These are phyloP conservation scores for Dioszegia hungarica DNA, from an alignment of 768 basidiomycete genomes.

Conservation along the genomic window DNA sequence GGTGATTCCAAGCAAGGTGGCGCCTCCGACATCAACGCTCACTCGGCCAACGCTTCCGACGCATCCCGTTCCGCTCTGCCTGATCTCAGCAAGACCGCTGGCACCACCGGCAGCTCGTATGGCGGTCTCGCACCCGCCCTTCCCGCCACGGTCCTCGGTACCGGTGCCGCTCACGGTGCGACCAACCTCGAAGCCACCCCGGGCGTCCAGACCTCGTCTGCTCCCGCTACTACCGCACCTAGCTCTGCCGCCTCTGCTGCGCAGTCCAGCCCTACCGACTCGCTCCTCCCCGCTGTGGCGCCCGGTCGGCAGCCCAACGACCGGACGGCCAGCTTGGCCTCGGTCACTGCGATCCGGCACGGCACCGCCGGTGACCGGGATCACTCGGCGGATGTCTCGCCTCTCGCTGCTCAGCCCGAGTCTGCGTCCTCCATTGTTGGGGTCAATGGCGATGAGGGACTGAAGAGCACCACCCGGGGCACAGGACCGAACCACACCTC, in stretches of 20 bases:
- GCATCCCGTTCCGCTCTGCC: neutral
- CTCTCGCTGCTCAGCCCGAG: neutral
- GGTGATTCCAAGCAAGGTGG: neutral
- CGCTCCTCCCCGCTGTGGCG: neutral
- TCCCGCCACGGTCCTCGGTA: neutral
- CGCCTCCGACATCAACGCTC: neutral
- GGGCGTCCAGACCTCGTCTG: constrained; percentile 8
- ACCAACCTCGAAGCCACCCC: constrained; percentile 24
- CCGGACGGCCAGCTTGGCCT: constrained; percentile 13
- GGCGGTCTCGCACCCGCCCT: neutral
- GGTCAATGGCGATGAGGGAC: neutral
- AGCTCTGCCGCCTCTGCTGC: neutral
- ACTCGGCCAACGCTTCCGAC: neutral
- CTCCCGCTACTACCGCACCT: neutral
- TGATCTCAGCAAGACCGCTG: neutral
- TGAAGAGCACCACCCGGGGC: neutral
- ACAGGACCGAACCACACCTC: constrained; percentile 2
- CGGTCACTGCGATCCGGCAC: constrained; percentile 37
- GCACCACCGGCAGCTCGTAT: neutral
- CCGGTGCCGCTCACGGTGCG: constrained; percentile 25
- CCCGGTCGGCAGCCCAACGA: constrained; percentile 23
- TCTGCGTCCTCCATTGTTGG: neutral
- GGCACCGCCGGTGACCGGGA: constrained; percentile 28
- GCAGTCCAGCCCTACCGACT: neutral
- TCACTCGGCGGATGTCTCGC: neutral